Evolutionary conservation across 495 filamentous ascomycete species (phyloP), one percentile per base, ranked within the genome.

Genomic region (Xylona heveae): DNA sequence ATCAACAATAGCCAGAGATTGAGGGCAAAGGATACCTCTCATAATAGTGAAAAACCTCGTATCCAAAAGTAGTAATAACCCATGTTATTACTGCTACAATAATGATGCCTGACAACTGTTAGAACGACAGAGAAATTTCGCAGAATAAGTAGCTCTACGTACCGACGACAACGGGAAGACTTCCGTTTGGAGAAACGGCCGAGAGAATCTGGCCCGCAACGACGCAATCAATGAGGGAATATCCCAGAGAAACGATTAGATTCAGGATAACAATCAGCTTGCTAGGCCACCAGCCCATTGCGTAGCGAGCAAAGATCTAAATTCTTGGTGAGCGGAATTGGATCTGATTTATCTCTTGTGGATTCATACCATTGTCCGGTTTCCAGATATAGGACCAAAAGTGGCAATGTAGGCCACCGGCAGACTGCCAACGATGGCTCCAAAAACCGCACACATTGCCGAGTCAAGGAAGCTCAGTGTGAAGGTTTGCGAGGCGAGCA

Each of bases 281-380:
- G 41, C 65, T 68, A 1, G 78, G 77, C 69, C 72, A 82, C 68
- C 74, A 82, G 19, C 77, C 78, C 65, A 81, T 80, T 16, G 67
- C 63, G 50, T 72, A 83, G 9, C 76, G 61, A 12, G 70, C 59
- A 37, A 79, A 68, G 6, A 75, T 66, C 63, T 72, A 42, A 25
- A 7, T 13, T 25, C 7, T 25, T 9, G 15, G 28, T 30, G 13
- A 8, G 13, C 13, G 23, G 8, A 7, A 7, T 13, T 25, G 28
- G 13, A 19, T 2, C 28, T 15, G n/a, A 5, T 22, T 48, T 30
- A 47, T 38, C 20, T 27, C 14, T 30, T 20, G 24, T n/a, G 9
- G 9, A 20, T 16, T 46, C 51, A 37, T 49, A 70, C 68, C 68
- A 78, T 59, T 36, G 75, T 79, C 9, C 78, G 53, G 44, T 77